Evolutionary conservation across 495 filamentous ascomycete species (phyloP).

Genomic region (Clavariopsis aquatica): DNA sequence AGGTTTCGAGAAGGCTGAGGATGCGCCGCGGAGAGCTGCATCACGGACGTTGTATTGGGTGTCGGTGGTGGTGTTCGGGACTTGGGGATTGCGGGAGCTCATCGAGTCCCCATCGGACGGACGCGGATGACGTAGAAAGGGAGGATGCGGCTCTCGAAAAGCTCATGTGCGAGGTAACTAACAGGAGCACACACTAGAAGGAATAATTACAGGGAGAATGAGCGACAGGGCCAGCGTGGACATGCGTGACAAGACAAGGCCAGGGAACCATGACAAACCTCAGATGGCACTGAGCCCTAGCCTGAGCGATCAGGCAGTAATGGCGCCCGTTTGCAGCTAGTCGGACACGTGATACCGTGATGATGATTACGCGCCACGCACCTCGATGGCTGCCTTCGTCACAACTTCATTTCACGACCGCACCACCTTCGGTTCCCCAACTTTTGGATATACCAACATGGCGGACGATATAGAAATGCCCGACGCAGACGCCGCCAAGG

Average conservation of each 20-base stretch:
- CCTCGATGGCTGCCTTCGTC: slow-evolving; percentile 13
- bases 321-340: background rate
- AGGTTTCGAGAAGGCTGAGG: slow-evolving; percentile 38
- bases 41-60: slow-evolving; percentile 39
- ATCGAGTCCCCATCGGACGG: slow-evolving; percentile 35
- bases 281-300: background rate
- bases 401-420: background rate
- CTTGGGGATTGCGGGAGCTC: slow-evolving; percentile 28
- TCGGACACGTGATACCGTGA: background rate
- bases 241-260: background rate
- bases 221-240: background rate
- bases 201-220: slow-evolving; percentile 6
- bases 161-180: background rate
- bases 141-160: background rate
- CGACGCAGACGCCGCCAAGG: slow-evolving; percentile 44
- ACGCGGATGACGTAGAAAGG: slow-evolving; percentile 9
- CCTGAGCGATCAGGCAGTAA: slow-evolving; percentile 9
- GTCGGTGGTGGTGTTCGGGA: slow-evolving; percentile 22
- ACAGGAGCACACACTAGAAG: background rate
- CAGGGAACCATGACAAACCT: background rate
- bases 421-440: background rate
- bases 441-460: slow-evolving; percentile 29
- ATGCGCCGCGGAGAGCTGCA: slow-evolving; percentile 39
- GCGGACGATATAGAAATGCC: slow-evolving; percentile 40
- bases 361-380: background rate